Base-by-base conservation (phyloP, 345 rosid genomes). In the Capsella bursapastoris region DNA sequence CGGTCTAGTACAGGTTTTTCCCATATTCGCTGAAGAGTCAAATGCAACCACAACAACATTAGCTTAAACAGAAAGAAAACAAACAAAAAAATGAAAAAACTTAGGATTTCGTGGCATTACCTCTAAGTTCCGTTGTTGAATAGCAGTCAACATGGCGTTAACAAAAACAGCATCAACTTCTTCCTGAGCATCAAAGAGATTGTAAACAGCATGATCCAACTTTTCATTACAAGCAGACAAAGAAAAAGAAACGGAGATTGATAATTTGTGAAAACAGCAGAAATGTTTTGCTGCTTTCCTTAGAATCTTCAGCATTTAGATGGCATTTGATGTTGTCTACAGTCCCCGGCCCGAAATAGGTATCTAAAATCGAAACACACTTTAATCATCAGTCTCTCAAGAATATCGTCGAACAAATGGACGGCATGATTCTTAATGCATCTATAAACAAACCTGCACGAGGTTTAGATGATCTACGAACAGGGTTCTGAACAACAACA, bases 101-200 rank as follows among this genome's bases (percentile, higher is more conserved):
- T 13, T 67, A 3, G 7, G 28, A 35, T 28, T 37, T 75, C 11
- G 18, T 56, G 35, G 40, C n/a, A 8, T 70, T 78, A 75, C 98
- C 92, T 94, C 98, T 82, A 94, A 85, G 81, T 90, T 94, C 75
- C 97, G 79, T 78, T 88, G 95, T 72, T 94, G 98, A 81, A 94
- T 72, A 51, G 90, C 98, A 3, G 87, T 77, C 45, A 94, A 77
- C 68, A 85, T 77, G 29, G 90, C 66, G 85, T 94, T 94, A 34
- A 94, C 89, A 66, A 90, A 94, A 16, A 94, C 86, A 59, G 97
- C 96, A 80, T 94, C 98, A 64, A 94, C 87, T 70, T 85, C 93
- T 45, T 79, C 92, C 96, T 91, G 73, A 48, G 48, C 8, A 64
- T 58, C 51, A 74, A 22, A 34, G 27, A 82, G 31, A 69, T 66